Evolutionary conservation across 2,329 filamentous ascomycete species (phyloP).

Genomic region (Lasiodiplodia gonubiensis): DNA sequence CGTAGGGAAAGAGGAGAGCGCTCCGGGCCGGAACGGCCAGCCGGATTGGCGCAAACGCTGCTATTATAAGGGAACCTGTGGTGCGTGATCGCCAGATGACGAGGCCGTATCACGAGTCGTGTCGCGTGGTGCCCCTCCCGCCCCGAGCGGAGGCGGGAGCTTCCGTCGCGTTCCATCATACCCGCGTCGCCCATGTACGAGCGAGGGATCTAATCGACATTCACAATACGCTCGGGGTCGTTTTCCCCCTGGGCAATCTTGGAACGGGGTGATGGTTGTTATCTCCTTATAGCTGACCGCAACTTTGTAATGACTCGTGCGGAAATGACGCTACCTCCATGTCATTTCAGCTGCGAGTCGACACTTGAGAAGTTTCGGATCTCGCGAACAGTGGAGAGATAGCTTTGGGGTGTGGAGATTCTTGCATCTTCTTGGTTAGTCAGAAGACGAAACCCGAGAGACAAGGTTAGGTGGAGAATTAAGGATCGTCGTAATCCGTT

Average conservation of each 20-base stretch:
- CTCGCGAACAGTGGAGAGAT: too few species aligned
- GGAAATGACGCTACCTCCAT: slow-evolving; percentile 1
- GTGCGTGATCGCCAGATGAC: slow-evolving; percentile 2
- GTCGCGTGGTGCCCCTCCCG: not conserved
- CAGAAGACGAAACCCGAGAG: too few species aligned
- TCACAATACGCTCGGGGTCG: not conserved
- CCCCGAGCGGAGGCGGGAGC: not conserved
- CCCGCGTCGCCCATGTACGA: not conserved
- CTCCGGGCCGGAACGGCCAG: slow-evolving; percentile 2
- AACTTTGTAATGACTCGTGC: slow-evolving; percentile 14
- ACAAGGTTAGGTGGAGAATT: too few species aligned
- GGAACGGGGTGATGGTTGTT: not conserved
- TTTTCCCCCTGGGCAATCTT: not conserved
- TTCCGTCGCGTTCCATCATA: not conserved
- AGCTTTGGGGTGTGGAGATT: too few species aligned
- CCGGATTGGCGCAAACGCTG: slow-evolving; percentile 2
- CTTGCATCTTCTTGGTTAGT: too few species aligned
- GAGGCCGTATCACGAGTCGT: slow-evolving; percentile 1
- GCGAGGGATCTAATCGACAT: slow-evolving; percentile 33
- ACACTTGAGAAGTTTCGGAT: too few species aligned
- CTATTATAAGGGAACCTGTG: slow-evolving; percentile 1
- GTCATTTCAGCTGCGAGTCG: too few species aligned
- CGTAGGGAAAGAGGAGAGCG: not conserved
- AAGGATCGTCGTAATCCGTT: too few species aligned
- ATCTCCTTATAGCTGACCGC: slow-evolving; percentile 15